Evolutionary conservation across 2,329 filamentous ascomycete species (phyloP), one percentile per base, ranked within the genome.

Genomic region (Tothia fuscella): DNA sequence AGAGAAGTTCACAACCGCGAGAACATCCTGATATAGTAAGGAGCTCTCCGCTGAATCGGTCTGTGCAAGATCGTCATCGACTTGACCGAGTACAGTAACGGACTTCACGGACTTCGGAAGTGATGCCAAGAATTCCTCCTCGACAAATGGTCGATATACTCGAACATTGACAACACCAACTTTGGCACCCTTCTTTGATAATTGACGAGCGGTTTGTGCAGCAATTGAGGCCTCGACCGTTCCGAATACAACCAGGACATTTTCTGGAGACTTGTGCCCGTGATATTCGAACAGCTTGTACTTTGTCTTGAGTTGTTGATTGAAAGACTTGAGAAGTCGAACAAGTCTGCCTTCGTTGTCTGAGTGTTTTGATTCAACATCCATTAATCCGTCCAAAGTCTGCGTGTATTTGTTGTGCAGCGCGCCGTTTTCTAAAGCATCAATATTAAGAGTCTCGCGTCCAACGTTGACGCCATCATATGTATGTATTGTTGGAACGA

Each of bases 231-330:
- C 78, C 67, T 98, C 91, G 4, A 88, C 77, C 46, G 86, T 94
- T 51, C 91, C 91, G 53, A 98, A 95, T 33, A 86, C 83, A 22
- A 96, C 87, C 25, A 96, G 67, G 13, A 98, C 86, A 7, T 79
- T 78, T 49, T 89, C 82, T 3, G 91, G 77, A 32, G 77, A 68
- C 37, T 75, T 68, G 57, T 96, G 86, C 19, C 91, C 91, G 54
- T 81, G 75, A 66, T 98, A 98, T 65, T 98, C 91, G 53, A 96
- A 98, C 5, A 86, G 77, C 54, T 80, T 75, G 60, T 98, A 98
- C 50, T 89, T 79, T 33, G 91, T 96, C 45, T 89, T 91, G 19
- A 98, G 78, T 66, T 96, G 87, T 48, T 78, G 76, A 62, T 96
- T 98, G 64, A 93, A 79, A 17, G 80, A 72, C 48, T 76, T 72